Evolutionary conservation across 169 alveolate species (phyloP).

Genomic region (Plasmodium yoelii): DNA sequence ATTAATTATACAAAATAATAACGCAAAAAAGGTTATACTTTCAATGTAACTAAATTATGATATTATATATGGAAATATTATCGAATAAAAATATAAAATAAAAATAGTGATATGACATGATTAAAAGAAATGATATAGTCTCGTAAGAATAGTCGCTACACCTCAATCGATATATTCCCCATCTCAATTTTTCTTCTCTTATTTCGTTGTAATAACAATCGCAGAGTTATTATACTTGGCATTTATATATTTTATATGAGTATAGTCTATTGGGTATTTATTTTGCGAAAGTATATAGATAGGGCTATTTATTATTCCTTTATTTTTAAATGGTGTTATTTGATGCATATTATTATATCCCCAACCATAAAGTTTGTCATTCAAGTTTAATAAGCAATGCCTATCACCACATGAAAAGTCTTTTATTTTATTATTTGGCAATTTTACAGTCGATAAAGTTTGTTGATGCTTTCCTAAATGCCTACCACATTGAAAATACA

Average conservation of each 20-base stretch:
- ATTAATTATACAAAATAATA: too few species aligned
- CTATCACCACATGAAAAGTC: slow-evolving; percentile 73
- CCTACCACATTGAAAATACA: slow-evolving; percentile 71
- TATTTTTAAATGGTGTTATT: slow-evolving; percentile 69
- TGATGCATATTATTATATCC: slow-evolving; percentile 66
- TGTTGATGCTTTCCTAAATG: slow-evolving; percentile 74
- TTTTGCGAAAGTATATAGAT: slow-evolving; percentile 29
- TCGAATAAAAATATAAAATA: too few species aligned
- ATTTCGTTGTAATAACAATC: slow-evolving; percentile 18
- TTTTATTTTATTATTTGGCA: slow-evolving; percentile 64
- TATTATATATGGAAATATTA: too few species aligned
- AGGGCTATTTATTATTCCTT: slow-evolving; percentile 64
- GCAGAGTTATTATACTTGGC: slow-evolving; percentile 67
- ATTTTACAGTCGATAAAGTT: slow-evolving; percentile 72
- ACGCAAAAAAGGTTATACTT: too few species aligned
- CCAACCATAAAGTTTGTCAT: slow-evolving; percentile 70
- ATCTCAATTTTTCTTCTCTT: too few species aligned
- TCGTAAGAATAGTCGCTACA: too few species aligned
- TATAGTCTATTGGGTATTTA: slow-evolving; percentile 12
- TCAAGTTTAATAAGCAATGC: slow-evolving; percentile 65
- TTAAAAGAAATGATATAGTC: too few species aligned
- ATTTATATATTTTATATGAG: slow-evolving; percentile 58
- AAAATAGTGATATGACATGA: too few species aligned
- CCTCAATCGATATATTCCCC: too few species aligned
- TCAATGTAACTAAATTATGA: too few species aligned